A percentile compares a stretch with the other conserved stretches of the same genome.
These are phyloP conservation scores for Epichloe typhina DNA, from an alignment of 2,329 filamentous ascomycete genomes.

Conservation along the genomic window DNA sequence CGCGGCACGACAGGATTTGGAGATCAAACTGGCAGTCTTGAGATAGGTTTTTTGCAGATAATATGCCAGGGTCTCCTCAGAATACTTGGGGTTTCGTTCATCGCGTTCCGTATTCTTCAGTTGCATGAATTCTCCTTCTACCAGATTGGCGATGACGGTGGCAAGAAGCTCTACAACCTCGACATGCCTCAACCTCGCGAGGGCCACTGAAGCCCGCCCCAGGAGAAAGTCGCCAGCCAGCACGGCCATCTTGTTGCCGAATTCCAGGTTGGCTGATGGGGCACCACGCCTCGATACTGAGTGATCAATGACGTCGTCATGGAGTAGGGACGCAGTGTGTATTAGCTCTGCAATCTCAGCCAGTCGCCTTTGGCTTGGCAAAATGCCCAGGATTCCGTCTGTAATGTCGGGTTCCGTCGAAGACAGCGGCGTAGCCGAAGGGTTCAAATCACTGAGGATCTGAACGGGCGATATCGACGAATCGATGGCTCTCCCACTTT, in stretches of 20 bases:
- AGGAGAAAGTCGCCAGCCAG: constrained; percentile 93
- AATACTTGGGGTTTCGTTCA: constrained; percentile 73
- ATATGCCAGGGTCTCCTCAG: constrained; percentile 78
- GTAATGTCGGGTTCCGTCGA: constrained; percentile 24
- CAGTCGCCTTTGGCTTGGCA: constrained; percentile 83
- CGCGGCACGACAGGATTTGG: constrained; percentile 84
- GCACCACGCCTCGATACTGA: constrained; percentile 72
- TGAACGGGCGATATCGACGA: constrained; percentile 39
- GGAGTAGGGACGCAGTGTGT: constrained; percentile 88
- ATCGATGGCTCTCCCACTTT: constrained; percentile 35
- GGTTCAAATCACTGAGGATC: constrained; percentile 71
- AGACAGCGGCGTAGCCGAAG: constrained; percentile 36
- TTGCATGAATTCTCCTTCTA: constrained; percentile 99
- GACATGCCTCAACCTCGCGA: constrained; percentile 79
- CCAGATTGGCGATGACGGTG: constrained; percentile 92
- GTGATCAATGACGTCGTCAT: constrained; percentile 97
- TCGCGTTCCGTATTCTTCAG: constrained; percentile 89
- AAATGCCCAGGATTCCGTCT: constrained; percentile 49
- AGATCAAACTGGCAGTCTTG: constrained; percentile 91
- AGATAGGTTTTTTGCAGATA: constrained; percentile 98
- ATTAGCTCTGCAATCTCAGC: constrained; percentile 97
- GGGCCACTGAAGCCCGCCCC: constrained; percentile 81
- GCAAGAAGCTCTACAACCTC: constrained; percentile 91
- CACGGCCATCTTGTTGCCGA: constrained; percentile 99
- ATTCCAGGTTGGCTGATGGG: constrained; percentile 83